Percentiles rank a stretch among this genome's conserved stretches.
Conservation (phyloP, 805 yeast genomes). For the Lipomyces sp. region DNA sequence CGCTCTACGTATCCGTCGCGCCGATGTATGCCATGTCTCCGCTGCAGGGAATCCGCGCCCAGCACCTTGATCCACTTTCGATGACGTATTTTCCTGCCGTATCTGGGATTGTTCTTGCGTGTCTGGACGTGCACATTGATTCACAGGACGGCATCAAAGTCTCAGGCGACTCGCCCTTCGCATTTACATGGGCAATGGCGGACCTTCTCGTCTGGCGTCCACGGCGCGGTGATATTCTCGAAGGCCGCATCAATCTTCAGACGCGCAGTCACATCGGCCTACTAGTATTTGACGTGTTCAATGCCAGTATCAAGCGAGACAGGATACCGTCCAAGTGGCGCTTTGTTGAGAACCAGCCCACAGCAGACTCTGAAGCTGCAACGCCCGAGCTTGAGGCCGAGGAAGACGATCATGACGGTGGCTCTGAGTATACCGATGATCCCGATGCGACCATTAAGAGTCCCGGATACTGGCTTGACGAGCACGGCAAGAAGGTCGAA, state of each 20-base stretch:
- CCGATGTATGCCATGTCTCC: slow-evolving; percentile 73
- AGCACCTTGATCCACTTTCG: slow-evolving; percentile 84
- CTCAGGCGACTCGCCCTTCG: slow-evolving; percentile 77
- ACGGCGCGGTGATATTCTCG: slow-evolving; percentile 75
- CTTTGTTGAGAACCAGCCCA: slow-evolving; percentile 75
- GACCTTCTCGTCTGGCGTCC: slow-evolving; percentile 90
- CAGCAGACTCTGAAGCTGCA: slow-evolving; percentile 40
- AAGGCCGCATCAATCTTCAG: slow-evolving; percentile 88
- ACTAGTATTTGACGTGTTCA: slow-evolving; percentile 87
- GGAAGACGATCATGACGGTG: slow-evolving; percentile 12
- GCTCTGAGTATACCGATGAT: slow-evolving; percentile 18
- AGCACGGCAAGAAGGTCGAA: slow-evolving; percentile 65
- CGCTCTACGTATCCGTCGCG: slow-evolving; percentile 80
- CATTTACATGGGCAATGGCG: slow-evolving; percentile 81
- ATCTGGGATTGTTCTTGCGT: slow-evolving; percentile 81
- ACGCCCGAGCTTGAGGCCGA: slow-evolving; percentile 8
- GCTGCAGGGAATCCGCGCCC: slow-evolving; percentile 72
- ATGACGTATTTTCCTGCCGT: slow-evolving; percentile 75
- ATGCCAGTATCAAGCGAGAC: slow-evolving; percentile 83
- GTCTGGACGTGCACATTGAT: slow-evolving; percentile 58
- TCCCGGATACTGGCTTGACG: slow-evolving; percentile 87
- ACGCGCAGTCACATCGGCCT: slow-evolving; percentile 93
- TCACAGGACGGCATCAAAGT: slow-evolving; percentile 55
- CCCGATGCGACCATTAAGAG: slow-evolving; percentile 40
- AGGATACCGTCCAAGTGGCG: slow-evolving; percentile 85